These are phyloP conservation scores for Cryptococcus maquisensis DNA, from an alignment of 1,284 basidiomycete genomes.

Conservation along the genomic window DNA sequence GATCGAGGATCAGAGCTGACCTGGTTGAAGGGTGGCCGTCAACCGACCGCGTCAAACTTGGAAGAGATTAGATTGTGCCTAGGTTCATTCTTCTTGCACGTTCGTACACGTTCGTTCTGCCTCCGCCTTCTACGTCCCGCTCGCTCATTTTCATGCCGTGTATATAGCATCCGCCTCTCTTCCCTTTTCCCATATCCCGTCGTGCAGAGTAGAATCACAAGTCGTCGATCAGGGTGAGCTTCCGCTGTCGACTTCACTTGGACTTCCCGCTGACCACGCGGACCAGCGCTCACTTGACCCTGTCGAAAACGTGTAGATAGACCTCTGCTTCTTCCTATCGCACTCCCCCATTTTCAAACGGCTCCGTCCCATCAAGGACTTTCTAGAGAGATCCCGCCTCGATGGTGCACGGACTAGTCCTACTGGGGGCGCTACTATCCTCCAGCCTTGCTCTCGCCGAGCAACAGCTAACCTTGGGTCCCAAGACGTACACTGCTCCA, in stretches of 20 bases:
- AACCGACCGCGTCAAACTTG: too few relatives aligned
- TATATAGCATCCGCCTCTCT: too few relatives aligned
- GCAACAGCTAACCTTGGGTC: conserved; percentile 9
- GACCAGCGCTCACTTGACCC: neutral
- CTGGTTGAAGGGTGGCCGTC: conserved; percentile 27
- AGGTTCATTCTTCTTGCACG: neutral
- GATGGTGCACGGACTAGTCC: neutral
- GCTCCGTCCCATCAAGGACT: neutral
- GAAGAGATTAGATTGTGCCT: conserved; percentile 1
- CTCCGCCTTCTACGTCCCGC: too few relatives aligned
- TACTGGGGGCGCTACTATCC: neutral
- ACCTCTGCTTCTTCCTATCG: too few relatives aligned
- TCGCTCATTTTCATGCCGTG: too few relatives aligned
- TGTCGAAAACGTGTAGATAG: too few relatives aligned
- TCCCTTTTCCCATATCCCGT: neutral
- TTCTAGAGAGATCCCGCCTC: neutral
- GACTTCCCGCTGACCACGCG: too few relatives aligned
- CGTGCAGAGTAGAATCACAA: neutral
- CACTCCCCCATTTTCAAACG: neutral
- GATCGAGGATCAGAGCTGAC: neutral
- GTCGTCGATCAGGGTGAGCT: neutral
- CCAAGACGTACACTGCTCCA: conserved; percentile 11
- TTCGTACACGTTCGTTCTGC: neutral
- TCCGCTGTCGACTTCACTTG: neutral
- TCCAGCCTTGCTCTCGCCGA: neutral